These are phyloP conservation scores for Spergularia bocconei DNA, from an alignment of 148 eudicot species.

Conservation along the genomic window DNA sequence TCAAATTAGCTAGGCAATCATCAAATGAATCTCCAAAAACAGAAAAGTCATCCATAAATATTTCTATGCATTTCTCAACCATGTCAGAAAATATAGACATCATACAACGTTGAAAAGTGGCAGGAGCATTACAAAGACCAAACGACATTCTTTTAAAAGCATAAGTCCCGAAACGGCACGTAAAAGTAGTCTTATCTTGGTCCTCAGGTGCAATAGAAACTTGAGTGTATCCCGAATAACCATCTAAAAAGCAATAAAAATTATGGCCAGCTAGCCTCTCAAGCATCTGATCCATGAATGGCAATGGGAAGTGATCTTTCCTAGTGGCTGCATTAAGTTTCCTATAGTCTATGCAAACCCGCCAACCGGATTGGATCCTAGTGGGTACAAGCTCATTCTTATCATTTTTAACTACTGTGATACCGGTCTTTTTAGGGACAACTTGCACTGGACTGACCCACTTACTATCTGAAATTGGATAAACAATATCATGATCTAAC, in stretches of 20 bases:
- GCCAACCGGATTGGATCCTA: too few relatives aligned
- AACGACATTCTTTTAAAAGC: background rate
- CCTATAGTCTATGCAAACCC: too few relatives aligned
- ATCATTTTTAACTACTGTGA: too few relatives aligned
- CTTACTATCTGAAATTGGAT: background rate
- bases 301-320: slow-evolving; percentile 5
- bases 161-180: too few relatives aligned
- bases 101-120: slow-evolving; percentile 12
- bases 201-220: too few relatives aligned
- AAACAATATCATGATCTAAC: background rate
- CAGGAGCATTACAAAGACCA: background rate
- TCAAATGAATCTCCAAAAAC: background rate
- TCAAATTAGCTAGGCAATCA: background rate
- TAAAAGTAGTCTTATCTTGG: too few relatives aligned
- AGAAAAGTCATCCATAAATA: slow-evolving; percentile 21
- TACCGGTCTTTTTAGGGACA: background rate
- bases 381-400: too few relatives aligned
- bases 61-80: slow-evolving; percentile 3
- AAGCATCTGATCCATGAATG: slow-evolving; percentile 4
- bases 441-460: slow-evolving; percentile 7
- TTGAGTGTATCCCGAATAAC: too few relatives aligned
- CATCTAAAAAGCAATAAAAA: too few relatives aligned
- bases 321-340: background rate
- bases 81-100: slow-evolving; percentile 5
- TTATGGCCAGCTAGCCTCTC: background rate